Base-by-base conservation (phyloP, 2,329 filamentous ascomycete genomes). In the Penicillium sp. region DNA sequence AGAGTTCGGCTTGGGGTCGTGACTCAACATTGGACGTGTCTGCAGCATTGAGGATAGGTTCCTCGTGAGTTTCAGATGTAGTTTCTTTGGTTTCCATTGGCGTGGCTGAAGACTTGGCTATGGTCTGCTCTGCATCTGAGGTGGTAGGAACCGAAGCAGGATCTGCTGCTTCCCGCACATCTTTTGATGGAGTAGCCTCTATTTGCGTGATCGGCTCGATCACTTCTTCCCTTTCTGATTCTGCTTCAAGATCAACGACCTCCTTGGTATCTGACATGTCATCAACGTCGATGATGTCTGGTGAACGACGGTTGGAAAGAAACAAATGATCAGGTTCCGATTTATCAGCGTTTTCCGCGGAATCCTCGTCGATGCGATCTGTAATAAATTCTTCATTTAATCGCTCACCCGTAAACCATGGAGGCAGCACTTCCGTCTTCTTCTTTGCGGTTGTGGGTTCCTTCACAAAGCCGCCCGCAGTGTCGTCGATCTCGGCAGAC, bases 381-480 rank as follows among this genome's bases (percentile, higher is more conserved):
- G 41, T 19, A 15, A 63, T 55, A 25, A 67, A 67, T 4, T 61
- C 54, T 9, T 60, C 50, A 37, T 63, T 58, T 3, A 57, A 48
- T 23, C 52, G 56, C n/a, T 56, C 57, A 4, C 61, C 64, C 33
- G 62, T 58, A 46, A 75, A 75, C 72, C 72, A 75, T 5, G 69
- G 69, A 4, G 72, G 72, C 23, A 73, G 52, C 18, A 63, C 59
- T 17, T 65, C 57, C 3, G 50, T 26, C 34, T 58, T 54, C 11
- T 63, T 63, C 19, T 50, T 45, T 15, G 56, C 55, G 14, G 62
- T 61, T 19, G 50, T 47, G 14, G 53, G 41, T 15, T 75, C 72
- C 48, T 72, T 78, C 39, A 84, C 77, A 54, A 89, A 87, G 0
- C 84, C 85, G 15, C 84, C 84, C 25, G 79, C 36, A 70, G 69